Evolutionary conservation across 495 filamentous ascomycete species (phyloP).

Genomic region (Xylaria sp.): DNA sequence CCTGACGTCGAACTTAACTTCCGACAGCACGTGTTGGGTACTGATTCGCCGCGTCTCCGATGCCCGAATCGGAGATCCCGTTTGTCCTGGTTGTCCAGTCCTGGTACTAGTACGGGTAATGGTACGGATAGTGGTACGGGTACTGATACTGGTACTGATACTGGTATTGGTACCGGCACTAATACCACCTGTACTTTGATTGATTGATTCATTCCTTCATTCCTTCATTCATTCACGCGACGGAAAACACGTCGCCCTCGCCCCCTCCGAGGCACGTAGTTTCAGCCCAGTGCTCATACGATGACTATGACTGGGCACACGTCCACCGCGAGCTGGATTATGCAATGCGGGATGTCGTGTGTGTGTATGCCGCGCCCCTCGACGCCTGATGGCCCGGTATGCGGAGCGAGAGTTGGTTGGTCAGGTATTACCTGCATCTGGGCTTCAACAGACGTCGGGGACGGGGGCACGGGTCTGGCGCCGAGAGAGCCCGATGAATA

Average conservation of each 20-base stretch:
- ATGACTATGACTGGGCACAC: slow-evolving; percentile 11
- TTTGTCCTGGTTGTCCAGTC: not conserved
- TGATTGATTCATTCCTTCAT: no score
- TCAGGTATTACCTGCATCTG: slow-evolving; percentile 19
- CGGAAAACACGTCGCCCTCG: slow-evolving; percentile 19
- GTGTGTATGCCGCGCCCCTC: slow-evolving; percentile 11
- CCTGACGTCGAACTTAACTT: slow-evolving; percentile 9
- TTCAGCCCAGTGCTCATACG: slow-evolving; percentile 5
- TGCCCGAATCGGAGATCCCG: slow-evolving; percentile 20
- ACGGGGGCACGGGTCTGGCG: not conserved
- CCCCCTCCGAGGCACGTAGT: slow-evolving; percentile 3
- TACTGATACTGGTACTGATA: no score
- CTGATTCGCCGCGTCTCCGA: slow-evolving; percentile 26
- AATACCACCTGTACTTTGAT: no score
- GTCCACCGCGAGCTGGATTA: not conserved
- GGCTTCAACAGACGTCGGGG: slow-evolving; percentile 17
- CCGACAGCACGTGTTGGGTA: slow-evolving; percentile 24
- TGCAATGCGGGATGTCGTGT: slow-evolving; percentile 23
- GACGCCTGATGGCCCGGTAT: slow-evolving; percentile 20
- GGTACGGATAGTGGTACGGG: no score
- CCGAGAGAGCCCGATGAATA: slow-evolving; percentile 11
- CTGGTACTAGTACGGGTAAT: no score
- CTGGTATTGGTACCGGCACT: no score
- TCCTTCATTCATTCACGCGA: slow-evolving; percentile 16
- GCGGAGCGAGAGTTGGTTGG: slow-evolving; percentile 9